Evolutionary conservation across 2,329 filamentous ascomycete genomes (phyloP), one percentile per base, ranked within the genome.

Genomic region (Colletotrichum sp.): DNA sequence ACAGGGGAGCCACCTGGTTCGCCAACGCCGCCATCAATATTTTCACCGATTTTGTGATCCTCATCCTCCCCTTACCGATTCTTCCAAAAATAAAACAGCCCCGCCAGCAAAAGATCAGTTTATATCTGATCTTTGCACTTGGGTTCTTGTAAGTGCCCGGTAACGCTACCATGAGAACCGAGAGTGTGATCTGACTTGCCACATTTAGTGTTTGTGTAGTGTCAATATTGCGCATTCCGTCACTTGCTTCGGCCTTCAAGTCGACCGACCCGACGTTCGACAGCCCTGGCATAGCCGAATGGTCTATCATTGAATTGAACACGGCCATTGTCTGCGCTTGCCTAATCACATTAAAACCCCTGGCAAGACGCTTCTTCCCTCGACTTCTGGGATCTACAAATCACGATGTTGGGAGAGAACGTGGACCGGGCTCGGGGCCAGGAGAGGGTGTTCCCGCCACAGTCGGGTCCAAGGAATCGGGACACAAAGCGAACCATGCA

Each of bases 361-460:
- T 81, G 4, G 24, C 78, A 15, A 68, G 62, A 26, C 77, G 82
- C 6, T 79, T 83, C 48, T 79, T 85, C 77, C 84, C 84, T 16
- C 66, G 73, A 7, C 21, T 77, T 16, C 24, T 75, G 28, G 67
- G 55, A 6, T 43, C 32, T 3, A 26, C 32, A 3, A 52, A 24
- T 6, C n/a, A 28, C 8, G 64, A 64, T 8, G 15, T 12, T 36
- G 64, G 24, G 2, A 56, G 26, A 6, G 24, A 36, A 28, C 32
- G 64, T 3, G 70, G 34, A 3, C 18, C 60, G 3, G 34, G 26
- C 4, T 65, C 67, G 4, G 67, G n/a, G 2, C n/a, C 24, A 5
- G 66, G 18, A n/a, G 67, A 66, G 10, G 61, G 18, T 16, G 34
- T 30, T 21, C 67, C 67, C 2, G 67, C 67, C 13, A 66, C 72